phyloP scores from a whole-genome alignment of 805 yeast species.

The Kuraishia borneana region DNA sequence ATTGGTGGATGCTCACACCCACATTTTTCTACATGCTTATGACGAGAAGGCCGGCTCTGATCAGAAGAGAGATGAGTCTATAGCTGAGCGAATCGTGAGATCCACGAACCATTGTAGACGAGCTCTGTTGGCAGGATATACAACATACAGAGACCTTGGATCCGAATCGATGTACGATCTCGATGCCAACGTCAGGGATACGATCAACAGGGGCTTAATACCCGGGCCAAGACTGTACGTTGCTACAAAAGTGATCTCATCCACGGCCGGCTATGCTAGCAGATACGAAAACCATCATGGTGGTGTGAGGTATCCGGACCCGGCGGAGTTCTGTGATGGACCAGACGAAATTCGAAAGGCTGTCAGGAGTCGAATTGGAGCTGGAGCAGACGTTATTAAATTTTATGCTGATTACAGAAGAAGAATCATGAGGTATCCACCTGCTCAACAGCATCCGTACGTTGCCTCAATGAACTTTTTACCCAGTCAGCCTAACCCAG shows the following conservation, averaged over 20 bases:
- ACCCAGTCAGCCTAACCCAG: slow-evolving; percentile 16
- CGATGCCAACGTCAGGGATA: slow-evolving; percentile 16
- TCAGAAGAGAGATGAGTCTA: slow-evolving; percentile 16
- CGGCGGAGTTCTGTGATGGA: slow-evolving; percentile 16
- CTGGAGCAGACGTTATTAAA: slow-evolving; percentile 16
- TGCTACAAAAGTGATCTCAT: slow-evolving; percentile 15
- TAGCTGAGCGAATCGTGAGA: slow-evolving; percentile 15
- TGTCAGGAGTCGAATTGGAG: slow-evolving; percentile 14
- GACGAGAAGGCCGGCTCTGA: slow-evolving; percentile 15
- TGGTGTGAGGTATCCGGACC: slow-evolving; percentile 11
- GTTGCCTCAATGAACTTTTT: slow-evolving; percentile 14
- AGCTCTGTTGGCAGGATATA: slow-evolving; percentile 15
- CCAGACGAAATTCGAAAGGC: slow-evolving; percentile 14
- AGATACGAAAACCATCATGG: slow-evolving; percentile 14
- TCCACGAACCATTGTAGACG: slow-evolving; percentile 14
- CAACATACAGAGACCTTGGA: slow-evolving; percentile 18
- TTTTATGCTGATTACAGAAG: slow-evolving; percentile 17
- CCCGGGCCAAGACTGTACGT: slow-evolving; percentile 16
- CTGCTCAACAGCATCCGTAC: slow-evolving; percentile 16
- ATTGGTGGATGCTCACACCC: slow-evolving; percentile 18
- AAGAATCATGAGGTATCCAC: slow-evolving; percentile 16
- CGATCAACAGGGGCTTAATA: slow-evolving; percentile 14
- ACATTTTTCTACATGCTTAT: slow-evolving; percentile 17
- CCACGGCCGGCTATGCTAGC: slow-evolving; percentile 11
- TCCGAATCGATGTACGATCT: slow-evolving; percentile 18